Base-by-base conservation (phyloP, 148 eudicot genomes). In the Rhododendron kiyosumense region DNA sequence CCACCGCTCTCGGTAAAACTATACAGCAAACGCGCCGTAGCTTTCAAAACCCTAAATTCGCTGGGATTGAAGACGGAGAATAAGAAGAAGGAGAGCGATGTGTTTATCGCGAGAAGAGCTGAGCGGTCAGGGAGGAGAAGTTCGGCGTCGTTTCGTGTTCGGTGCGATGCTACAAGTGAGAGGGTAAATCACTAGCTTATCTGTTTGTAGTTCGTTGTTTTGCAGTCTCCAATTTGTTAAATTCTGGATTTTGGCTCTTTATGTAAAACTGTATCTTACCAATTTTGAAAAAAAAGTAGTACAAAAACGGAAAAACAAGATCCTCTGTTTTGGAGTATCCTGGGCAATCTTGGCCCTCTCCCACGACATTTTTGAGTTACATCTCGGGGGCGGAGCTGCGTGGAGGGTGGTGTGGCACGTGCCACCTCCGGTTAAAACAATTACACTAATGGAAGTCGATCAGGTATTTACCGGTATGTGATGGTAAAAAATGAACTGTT, bases 131-230 rank as follows among this genome's bases (percentile, higher is more conserved):
- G 81, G 26, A 85, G 84, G 83, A 84, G 84, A 80, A 77, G 65
- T 78, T 85, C 87, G 24, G 84, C 87, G 32, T 89, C 94, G 69
- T 87, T 93, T 79, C 86, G 87, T 79, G 93, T 96, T 45, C 90
- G 94, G 2, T 96, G 98, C 69, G 92, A 94, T 15, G 91, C 96
- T 48, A 36, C 92, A 0, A 75, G 77, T 84, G 95, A 95, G 79
- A 91, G 91, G 92, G 98, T 92, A 89, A 79, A 67, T 84, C 51
- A 38, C 2, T n/a, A 24, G 71, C 54, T 51, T 51, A 11, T 13
- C 54, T 51, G 54, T 13, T 51, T 13, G 17, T 51, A 51, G 3
- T 51, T 63, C 71, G 30, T n/a, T n/a, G 28, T 24, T 63, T 24
- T 63, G 0, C 8, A 57, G 20, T 9, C 71, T 63, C 30, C 71